phyloP scores from a whole-genome alignment of 345 rosid species.

The Euphorbia lathyris region DNA sequence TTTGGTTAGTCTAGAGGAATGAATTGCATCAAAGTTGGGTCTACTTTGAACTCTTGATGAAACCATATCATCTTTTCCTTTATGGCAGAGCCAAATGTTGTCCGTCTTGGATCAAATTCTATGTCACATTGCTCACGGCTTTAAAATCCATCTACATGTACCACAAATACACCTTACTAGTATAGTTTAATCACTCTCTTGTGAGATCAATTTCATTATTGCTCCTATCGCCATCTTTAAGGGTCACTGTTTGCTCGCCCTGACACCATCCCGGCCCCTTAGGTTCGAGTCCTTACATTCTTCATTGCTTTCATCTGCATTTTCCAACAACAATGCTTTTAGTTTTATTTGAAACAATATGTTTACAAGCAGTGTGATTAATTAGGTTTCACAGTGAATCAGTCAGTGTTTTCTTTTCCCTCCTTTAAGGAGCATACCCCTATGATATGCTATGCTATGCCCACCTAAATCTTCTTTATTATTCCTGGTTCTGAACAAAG shows the following conservation, averaged over 20 bases:
- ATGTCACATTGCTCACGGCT: too few relatives aligned
- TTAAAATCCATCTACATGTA: too few relatives aligned
- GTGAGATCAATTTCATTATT: not conserved
- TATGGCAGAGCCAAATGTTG: not conserved
- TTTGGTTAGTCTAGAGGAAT: conserved; percentile 27
- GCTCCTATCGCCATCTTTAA: not conserved
- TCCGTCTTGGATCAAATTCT: too few relatives aligned
- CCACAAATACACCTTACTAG: too few relatives aligned
- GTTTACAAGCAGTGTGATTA: too few relatives aligned
- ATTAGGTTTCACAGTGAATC: conserved; percentile 9
- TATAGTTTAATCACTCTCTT: too few relatives aligned
- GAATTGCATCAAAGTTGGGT: conserved; percentile 29
- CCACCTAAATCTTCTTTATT: conserved; percentile 19
- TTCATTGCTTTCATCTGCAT: not conserved
- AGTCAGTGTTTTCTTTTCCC: conserved; percentile 1
- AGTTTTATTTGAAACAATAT: too few relatives aligned
- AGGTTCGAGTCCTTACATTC: too few relatives aligned
- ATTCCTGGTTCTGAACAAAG: conserved; percentile 18
- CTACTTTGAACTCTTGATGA: conserved; percentile 15
- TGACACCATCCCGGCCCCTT: too few relatives aligned
- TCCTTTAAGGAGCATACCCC: not conserved
- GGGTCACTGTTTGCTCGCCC: not conserved
- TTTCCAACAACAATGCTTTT: not conserved
- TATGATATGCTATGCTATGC: not conserved
- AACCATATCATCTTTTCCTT: not conserved